These are phyloP conservation scores for Boletus huronensis DNA, from an alignment of 768 basidiomycete genomes.

Conservation along the genomic window DNA sequence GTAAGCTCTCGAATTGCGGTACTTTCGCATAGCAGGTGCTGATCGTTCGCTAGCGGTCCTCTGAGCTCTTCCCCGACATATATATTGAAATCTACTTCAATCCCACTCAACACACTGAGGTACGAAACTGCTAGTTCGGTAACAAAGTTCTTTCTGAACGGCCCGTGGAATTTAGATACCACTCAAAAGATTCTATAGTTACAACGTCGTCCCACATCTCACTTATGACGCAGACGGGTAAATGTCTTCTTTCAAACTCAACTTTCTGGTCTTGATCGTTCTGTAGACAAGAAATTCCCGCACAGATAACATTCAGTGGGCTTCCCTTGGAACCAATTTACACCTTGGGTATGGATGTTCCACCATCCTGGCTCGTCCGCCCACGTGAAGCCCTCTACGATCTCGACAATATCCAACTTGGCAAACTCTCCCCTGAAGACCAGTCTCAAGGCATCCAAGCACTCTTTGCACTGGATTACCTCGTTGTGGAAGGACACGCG, in stretches of 20 bases:
- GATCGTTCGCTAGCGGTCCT: constrained; percentile 11
- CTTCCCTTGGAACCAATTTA: constrained; percentile 87
- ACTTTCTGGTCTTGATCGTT: neutral
- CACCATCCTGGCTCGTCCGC: constrained; percentile 88
- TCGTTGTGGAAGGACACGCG: constrained; percentile 93
- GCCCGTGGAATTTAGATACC: constrained; percentile 54
- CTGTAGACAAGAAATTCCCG: constrained; percentile 54
- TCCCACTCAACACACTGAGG: constrained; percentile 66
- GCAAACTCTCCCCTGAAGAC: constrained; percentile 56
- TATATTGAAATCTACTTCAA: constrained; percentile 79
- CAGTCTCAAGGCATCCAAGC: constrained; percentile 58
- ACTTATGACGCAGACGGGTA: constrained; percentile 72
- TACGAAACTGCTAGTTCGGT: constrained; percentile 29
- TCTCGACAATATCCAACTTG: constrained; percentile 91
- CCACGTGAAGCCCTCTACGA: constrained; percentile 88
- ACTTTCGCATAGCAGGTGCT: neutral
- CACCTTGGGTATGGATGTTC: constrained; percentile 91
- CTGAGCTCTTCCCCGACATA: constrained; percentile 54
- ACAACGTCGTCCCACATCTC: constrained; percentile 55
- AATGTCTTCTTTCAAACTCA: neutral
- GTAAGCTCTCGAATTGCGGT: constrained; percentile 37
- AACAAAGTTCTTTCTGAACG: neutral
- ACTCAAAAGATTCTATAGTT: constrained; percentile 90
- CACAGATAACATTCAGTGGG: constrained; percentile 60
- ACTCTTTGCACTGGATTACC: constrained; percentile 82